These are phyloP conservation scores for Eimeria tenella DNA, from an alignment of 169 alveolate genomes.

Conservation along the genomic window DNA sequence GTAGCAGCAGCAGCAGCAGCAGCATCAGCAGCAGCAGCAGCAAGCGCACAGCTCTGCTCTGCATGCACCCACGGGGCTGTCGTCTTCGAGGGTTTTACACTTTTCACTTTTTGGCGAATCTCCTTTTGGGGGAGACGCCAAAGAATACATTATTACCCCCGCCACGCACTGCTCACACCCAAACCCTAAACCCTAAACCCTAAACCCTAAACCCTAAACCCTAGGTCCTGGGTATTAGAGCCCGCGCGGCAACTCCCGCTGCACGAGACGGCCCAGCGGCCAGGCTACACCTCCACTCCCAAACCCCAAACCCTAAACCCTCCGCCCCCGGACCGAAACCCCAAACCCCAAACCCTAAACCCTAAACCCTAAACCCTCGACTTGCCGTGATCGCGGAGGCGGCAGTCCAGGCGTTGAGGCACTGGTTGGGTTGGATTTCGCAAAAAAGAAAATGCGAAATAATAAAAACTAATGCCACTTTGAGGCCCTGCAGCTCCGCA, in stretches of 20 bases:
- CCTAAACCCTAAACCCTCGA: slow-evolving; percentile 21
- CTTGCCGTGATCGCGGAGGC: slow-evolving; percentile 73
- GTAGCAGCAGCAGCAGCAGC: too few species aligned
- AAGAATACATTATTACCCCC: slow-evolving; percentile 53
- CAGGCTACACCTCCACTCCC: neutral
- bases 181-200: neutral
- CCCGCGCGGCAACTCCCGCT: neutral
- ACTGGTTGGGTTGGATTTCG: slow-evolving; percentile 84
- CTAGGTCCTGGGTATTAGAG: neutral
- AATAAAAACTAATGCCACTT: slow-evolving; percentile 82
- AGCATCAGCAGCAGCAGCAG: too few species aligned
- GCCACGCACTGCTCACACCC: slow-evolving; percentile 57
- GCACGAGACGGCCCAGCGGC: neutral
- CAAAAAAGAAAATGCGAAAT: slow-evolving; percentile 84
- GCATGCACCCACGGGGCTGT: neutral
- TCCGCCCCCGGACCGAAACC: neutral
- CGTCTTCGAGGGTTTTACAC: neutral
- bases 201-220: neutral
- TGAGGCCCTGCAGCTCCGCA: slow-evolving; percentile 78
- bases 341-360: neutral
- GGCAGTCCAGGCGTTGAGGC: slow-evolving; percentile 81
- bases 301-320: neutral
- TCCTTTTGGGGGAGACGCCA: slow-evolving; percentile 24
- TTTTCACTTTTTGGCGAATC: neutral
- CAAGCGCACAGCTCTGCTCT: too few species aligned